phyloP scores from a whole-genome alignment of 768 basidiomycete species.

The Phanerodontia chrysosporium region DNA sequence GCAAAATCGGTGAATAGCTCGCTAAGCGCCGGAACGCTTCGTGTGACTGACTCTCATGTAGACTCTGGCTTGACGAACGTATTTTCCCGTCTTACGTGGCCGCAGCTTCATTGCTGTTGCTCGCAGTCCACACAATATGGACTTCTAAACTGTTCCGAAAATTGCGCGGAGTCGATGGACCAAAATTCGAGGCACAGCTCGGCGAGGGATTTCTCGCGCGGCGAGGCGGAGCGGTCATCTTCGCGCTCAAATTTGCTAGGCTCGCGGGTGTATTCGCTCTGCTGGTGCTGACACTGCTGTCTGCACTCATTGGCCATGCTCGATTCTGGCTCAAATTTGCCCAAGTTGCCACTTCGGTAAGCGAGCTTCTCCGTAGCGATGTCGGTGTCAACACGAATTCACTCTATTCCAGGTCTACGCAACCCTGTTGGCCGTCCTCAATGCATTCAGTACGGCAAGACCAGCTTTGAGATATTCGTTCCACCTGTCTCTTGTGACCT shows the following conservation, averaged over 20 bases:
- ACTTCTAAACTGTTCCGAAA: neutral
- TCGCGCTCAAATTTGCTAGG: conserved; percentile 9
- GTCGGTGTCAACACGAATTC: neutral
- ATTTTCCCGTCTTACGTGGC: conserved; percentile 8
- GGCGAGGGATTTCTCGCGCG: neutral
- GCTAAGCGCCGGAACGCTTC: neutral
- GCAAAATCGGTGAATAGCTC: neutral
- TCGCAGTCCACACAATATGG: neutral
- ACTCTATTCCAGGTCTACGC: conserved; percentile 15
- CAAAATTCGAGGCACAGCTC: neutral
- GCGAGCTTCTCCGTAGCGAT: neutral
- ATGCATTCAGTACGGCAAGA: conserved; percentile 9
- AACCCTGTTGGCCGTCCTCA: conserved; percentile 17
- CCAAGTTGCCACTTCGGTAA: neutral
- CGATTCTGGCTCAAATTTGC: neutral
- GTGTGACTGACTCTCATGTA: neutral
- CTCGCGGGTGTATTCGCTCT: conserved; percentile 1
- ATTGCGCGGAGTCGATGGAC: neutral
- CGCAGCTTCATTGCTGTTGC: neutral
- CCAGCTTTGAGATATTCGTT: conserved; percentile 22
- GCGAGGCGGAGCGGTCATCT: conserved; percentile 4
- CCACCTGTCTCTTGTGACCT: conserved; percentile 46
- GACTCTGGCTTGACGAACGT: conserved; percentile 12
- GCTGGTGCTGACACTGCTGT: neutral
- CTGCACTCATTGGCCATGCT: neutral